phyloP scores from a whole-genome alignment of 116 monocot genomes.

The Cymodocea nodosa region DNA sequence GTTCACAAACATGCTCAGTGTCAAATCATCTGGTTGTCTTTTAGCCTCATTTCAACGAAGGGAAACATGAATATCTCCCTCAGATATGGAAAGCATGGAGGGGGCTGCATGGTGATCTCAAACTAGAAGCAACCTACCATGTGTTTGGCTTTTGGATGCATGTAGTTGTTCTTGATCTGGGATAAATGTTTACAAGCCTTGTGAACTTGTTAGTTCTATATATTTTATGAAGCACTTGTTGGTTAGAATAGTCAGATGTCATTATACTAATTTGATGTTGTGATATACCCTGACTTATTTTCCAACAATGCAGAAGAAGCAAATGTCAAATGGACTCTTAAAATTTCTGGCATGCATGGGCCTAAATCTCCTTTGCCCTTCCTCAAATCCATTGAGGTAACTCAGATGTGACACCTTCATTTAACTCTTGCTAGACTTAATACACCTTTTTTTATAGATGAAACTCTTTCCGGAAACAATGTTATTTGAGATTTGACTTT shows the following conservation, averaged over 20 bases:
- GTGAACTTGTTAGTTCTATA: no score
- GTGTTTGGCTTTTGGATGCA: no score
- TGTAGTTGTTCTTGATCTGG: no score
- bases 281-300: not conserved
- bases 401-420: not conserved
- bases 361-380: slow-evolving; percentile 67
- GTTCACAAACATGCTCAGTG: no score
- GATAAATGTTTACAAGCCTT: no score
- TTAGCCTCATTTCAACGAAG: no score
- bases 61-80: no score
- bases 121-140: no score
- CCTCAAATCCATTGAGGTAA: slow-evolving; percentile 83
- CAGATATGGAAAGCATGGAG: no score
- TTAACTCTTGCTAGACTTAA: not conserved
- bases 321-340: slow-evolving; percentile 59
- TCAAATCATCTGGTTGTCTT: no score
- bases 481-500: not conserved
- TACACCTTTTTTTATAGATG: not conserved
- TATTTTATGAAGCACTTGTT: not conserved
- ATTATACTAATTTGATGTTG: not conserved
- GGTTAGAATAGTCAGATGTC: no score
- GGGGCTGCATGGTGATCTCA: no score
- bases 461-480: not conserved
- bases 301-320: slow-evolving; percentile 4
- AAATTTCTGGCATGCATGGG: slow-evolving; percentile 71